Base-by-base conservation (phyloP, 129 eudicot species). In the carrot (Daucus carota) region DNA sequence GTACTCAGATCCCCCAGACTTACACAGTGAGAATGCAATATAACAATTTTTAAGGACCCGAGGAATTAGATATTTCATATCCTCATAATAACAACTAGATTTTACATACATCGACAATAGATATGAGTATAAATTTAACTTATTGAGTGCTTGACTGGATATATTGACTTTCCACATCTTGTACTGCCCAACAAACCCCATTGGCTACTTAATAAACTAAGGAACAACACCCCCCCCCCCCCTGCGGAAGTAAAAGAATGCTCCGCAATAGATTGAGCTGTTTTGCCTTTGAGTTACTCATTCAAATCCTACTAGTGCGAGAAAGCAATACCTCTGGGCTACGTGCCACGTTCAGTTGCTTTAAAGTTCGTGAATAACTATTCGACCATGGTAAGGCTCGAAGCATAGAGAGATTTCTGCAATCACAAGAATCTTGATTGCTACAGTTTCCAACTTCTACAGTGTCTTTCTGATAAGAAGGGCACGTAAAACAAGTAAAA, bases 341-440 rank as follows among this genome's bases (percentile, higher is more conserved):
- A 54, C 88, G 84, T 28, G 93, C 88, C 67, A 94, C 72, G 79
- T 81, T 84, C 57, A 89, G 80, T 77, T 94, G 97, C 82, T 94
- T 91, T 78, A 80, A 84, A 68, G 93, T 86, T 79, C 70, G 87
- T 17, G 93, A 94, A 81, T 81, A 86, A 81, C 81, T 84, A 80
- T 89, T 91, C 73, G 96, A 94, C 98, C 98, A 91, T 16, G 93
- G 93, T 46, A 94, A 76, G 81, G 85, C 79, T 73, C 79, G 75
- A 65, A 91, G 89, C 60, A 83, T 84, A 36, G 93, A 69, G 43
- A 89, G 76, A 38, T 87, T 72, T 82, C 75, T 89, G 93, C 98
- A 94, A 60, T 83, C 90, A 76, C 98, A 94, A 78, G 84, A 70
- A 80, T 90, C 98, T 69, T 91, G 83, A 54, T 85, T 79, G 78